Conservation (phyloP, 2,329 filamentous ascomycete species). For the Epichloe aotearoae region DNA sequence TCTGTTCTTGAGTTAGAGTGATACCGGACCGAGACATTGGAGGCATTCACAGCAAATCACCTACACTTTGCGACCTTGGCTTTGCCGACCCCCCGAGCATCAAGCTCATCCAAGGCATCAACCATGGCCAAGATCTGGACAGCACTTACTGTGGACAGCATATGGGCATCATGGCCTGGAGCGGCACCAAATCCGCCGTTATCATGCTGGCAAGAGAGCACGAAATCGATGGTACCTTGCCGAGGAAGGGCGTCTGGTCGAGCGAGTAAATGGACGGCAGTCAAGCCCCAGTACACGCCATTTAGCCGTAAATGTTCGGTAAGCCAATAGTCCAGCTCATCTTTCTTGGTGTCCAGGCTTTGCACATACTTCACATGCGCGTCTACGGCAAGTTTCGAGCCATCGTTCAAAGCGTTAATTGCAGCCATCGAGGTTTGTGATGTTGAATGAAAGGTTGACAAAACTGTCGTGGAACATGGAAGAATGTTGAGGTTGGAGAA, state of each 20-base stretch:
- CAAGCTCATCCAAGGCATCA: slow-evolving; percentile 73
- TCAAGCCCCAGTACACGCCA: slow-evolving; percentile 93
- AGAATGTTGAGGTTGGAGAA: not conserved
- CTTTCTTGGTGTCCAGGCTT: slow-evolving; percentile 77
- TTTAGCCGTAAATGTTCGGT: slow-evolving; percentile 94
- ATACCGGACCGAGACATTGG: slow-evolving; percentile 5
- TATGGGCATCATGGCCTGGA: slow-evolving; percentile 87
- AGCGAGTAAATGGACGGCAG: slow-evolving; percentile 71
- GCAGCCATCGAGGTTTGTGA: slow-evolving; percentile 16
- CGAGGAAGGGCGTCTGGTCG: slow-evolving; percentile 71
- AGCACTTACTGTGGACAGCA: slow-evolving; percentile 90
- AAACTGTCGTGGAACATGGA: not conserved
- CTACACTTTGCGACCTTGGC: slow-evolving; percentile 66
- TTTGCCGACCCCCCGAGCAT: slow-evolving; percentile 50
- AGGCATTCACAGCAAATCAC: slow-evolving; percentile 20
- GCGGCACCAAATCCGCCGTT: slow-evolving; percentile 88
- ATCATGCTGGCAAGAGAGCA: slow-evolving; percentile 85
- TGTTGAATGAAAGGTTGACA: not conserved
- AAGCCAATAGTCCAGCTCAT: slow-evolving; percentile 95
- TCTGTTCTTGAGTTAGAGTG: slow-evolving; percentile 29
- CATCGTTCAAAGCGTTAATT: slow-evolving; percentile 17
- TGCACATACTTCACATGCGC: slow-evolving; percentile 86
- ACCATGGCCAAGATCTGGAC: slow-evolving; percentile 85
- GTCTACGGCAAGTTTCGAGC: slow-evolving; percentile 34
- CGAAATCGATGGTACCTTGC: slow-evolving; percentile 73